Evolutionary conservation across 345 rosid genomes (phyloP).

Genomic region (Hevea brasiliensis): DNA sequence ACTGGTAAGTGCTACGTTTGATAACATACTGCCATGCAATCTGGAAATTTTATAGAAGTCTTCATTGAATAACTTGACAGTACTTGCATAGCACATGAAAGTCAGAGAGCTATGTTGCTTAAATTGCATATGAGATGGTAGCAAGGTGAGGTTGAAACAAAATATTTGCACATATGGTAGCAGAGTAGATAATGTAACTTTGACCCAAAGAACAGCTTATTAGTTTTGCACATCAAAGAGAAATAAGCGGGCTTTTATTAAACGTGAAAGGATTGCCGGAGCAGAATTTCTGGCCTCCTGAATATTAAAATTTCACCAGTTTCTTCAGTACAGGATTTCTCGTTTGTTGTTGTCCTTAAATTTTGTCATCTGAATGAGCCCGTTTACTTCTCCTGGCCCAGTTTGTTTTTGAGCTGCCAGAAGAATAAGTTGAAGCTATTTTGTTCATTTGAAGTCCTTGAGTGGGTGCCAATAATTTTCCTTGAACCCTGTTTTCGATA

Average conservation of each 20-base stretch:
- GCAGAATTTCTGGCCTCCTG: neutral
- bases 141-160: neutral
- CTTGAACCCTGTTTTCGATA: neutral
- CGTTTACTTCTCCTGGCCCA: neutral
- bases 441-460: neutral
- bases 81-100: neutral
- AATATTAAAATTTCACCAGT: neutral
- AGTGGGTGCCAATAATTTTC: neutral
- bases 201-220: neutral
- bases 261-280: neutral
- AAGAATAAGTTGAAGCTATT: neutral
- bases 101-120: neutral
- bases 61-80: neutral
- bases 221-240: neutral
- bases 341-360: neutral
- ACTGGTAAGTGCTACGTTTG: constrained; percentile 52
- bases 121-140: neutral
- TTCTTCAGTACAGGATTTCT: neutral
- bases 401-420: neutral
- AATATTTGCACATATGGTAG: neutral
- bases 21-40: neutral
- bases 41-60: neutral
- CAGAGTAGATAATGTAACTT: neutral
- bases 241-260: neutral
- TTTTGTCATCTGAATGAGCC: neutral